Evolutionary conservation across 177 flowering plant species (phyloP), one percentile per base, ranked within the genome.

Genomic region (Vitis hybrid): DNA sequence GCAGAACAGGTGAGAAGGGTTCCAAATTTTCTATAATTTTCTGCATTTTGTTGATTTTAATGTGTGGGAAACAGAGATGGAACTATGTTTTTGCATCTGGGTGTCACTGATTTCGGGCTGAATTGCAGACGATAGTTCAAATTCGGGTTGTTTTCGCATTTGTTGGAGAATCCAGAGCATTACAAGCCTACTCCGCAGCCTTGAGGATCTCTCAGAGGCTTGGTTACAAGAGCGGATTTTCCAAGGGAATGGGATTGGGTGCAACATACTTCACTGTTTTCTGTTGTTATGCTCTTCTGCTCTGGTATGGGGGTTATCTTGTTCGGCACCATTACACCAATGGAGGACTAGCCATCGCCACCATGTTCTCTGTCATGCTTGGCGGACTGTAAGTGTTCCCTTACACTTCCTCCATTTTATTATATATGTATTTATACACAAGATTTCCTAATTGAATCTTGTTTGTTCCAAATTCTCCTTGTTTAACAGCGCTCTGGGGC

Each of bases 241-340:
- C 94, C 1, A 91, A 93, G 75, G 99, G 99, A 65, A 32, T 93
- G 78, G 99, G 98, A 59, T 62, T 95, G 30, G 99, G 98, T 17
- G 96, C 91, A 17, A 95, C 99, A 1, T 95, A 93, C 76, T 95
- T 95, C 78, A 92, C 92, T 57, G 99, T 93, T 10, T 95, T 95
- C 80, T 93, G 99, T 70, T 91, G 93, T 67, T 95, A 93, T 76
- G 98, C 99, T 0, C 94, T 95, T 67, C 85, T 95, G 24, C 88
- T 95, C 7, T 95, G 99, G 99, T 95, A 95, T 63, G 99, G 98
- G 11, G 99, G 99, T n/a, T 93, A 89, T 74, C 88, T 94, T 11
- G 98, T 94, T 62, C 77, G 99, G 72, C 97, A 90, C 61, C 85
- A 87, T 60, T 82, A 70, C 74, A 95, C 99, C 70, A 91, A 95